Percentiles rank a stretch among this genome's conserved stretches.
Evolutionary conservation across 108 stramenopile genomes (phyloP).

Genomic region (Nitzschia sp.): DNA sequence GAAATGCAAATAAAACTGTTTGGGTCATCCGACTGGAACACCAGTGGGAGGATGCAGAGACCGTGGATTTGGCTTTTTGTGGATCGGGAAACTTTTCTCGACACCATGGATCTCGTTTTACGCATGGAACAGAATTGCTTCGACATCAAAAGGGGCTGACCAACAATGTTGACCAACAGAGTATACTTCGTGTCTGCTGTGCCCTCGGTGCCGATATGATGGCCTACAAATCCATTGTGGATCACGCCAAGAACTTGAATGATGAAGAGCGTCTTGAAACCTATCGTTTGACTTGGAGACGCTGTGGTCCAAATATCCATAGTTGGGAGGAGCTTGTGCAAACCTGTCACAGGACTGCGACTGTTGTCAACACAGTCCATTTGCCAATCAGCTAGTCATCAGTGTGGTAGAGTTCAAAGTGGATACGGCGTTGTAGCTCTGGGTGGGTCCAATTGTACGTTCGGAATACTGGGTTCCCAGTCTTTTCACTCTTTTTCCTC

Average conservation of each 20-base stretch:
- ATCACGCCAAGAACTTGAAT: not conserved
- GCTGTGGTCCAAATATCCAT: not conserved
- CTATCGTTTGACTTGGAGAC: not conserved
- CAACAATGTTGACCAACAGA: not conserved
- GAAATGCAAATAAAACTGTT: not conserved
- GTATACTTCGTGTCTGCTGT: not conserved
- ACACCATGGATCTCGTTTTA: not conserved
- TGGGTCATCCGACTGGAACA: not conserved
- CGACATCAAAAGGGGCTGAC: not conserved
- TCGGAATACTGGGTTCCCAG: slow-evolving; percentile 13
- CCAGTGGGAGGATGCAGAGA: not conserved
- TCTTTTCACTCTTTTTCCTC: slow-evolving; percentile 10
- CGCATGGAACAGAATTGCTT: not conserved
- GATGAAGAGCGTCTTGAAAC: not conserved
- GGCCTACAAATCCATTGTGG: slow-evolving; percentile 2
- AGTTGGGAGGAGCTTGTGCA: not conserved
- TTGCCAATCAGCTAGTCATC: not conserved
- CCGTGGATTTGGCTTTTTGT: not conserved
- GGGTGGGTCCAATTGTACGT: slow-evolving; percentile 22
- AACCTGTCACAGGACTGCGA: not conserved
- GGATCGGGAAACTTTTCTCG: not conserved
- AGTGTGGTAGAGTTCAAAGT: slow-evolving; percentile 13
- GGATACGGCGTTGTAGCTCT: slow-evolving; percentile 12
- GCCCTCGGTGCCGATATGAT: not conserved
- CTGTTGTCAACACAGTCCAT: not conserved